Percentiles rank a stretch among this genome's conserved stretches.
Evolutionary conservation across 768 basidiomycete species (phyloP).

Genomic region (Tulasnella sp.): DNA sequence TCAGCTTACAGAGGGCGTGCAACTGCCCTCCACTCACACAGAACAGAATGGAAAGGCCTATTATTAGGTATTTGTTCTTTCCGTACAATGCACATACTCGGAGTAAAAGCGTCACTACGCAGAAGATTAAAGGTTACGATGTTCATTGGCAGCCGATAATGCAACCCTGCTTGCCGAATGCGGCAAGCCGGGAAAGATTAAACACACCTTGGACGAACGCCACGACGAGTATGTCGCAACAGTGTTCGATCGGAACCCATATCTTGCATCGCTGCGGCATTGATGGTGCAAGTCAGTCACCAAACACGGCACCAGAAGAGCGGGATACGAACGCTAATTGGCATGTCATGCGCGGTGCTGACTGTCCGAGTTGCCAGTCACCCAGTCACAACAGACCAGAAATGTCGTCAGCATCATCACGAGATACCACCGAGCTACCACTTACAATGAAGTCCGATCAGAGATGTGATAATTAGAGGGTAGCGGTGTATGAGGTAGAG

Average conservation of each 20-base stretch:
- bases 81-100: background rate
- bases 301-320: background rate
- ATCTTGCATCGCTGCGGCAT: background rate
- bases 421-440: too few species aligned
- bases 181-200: background rate
- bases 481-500: background rate
- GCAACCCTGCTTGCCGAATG: too few species aligned
- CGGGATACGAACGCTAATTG: background rate
- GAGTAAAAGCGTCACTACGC: background rate
- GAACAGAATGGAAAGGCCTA: background rate
- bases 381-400: too few species aligned
- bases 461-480: background rate
- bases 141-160: too few species aligned
- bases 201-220: background rate
- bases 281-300: background rate
- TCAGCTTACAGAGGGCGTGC: background rate
- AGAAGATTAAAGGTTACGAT: background rate
- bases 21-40: background rate
- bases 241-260: background rate
- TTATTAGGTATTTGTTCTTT: background rate
- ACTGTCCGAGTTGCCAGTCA: too few species aligned
- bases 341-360: background rate
- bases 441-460: background rate
- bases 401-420: too few species aligned
- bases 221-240: background rate